These are phyloP conservation scores for Fusarium xyrophilum DNA, from an alignment of 2,329 filamentous ascomycete genomes.

Conservation along the genomic window DNA sequence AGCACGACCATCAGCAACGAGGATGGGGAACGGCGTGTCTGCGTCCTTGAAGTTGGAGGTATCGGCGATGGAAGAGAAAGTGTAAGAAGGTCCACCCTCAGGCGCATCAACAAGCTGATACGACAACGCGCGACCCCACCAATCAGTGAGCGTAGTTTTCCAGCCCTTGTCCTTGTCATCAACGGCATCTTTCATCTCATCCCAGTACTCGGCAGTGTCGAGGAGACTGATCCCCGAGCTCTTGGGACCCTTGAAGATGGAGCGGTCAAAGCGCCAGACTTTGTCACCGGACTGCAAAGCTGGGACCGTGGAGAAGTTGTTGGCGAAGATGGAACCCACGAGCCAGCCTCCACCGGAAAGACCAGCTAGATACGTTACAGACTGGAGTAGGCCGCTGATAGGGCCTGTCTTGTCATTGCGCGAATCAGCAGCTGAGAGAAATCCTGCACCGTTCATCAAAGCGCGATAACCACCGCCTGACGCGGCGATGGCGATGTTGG, in stretches of 20 bases:
- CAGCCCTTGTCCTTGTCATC: conserved; percentile 51
- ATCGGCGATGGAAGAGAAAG: conserved; percentile 73
- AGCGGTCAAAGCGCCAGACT: conserved; percentile 52
- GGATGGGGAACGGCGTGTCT: conserved; percentile 56
- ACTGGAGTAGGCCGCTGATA: conserved; percentile 81
- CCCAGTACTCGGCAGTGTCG: conserved; percentile 39
- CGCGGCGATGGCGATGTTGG: conserved; percentile 75
- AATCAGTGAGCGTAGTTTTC: conserved; percentile 78
- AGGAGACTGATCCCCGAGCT: conserved; percentile 45
- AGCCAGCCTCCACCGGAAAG: conserved; percentile 87
- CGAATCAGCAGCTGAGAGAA: conserved; percentile 79
- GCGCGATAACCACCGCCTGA: conserved; percentile 88
- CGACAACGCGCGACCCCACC: conserved; percentile 83
- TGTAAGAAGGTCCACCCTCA: conserved; percentile 76
- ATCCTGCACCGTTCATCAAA: conserved; percentile 81
- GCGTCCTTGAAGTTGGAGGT: conserved; percentile 53
- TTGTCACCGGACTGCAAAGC: conserved; percentile 42
- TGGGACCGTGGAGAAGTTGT: conserved; percentile 76
- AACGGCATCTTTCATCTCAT: conserved; percentile 46
- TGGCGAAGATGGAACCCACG: conserved; percentile 78
- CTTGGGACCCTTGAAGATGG: conserved; percentile 51
- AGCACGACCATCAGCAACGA: conserved; percentile 57
- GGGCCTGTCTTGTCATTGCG: conserved; percentile 62
- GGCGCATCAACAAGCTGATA: conserved; percentile 83
- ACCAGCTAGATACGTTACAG: conserved; percentile 79